Percentiles rank a stretch among this genome's conserved stretches.
Conservation (phyloP, 768 basidiomycete species). For the Rossbeevera mucosa region DNA sequence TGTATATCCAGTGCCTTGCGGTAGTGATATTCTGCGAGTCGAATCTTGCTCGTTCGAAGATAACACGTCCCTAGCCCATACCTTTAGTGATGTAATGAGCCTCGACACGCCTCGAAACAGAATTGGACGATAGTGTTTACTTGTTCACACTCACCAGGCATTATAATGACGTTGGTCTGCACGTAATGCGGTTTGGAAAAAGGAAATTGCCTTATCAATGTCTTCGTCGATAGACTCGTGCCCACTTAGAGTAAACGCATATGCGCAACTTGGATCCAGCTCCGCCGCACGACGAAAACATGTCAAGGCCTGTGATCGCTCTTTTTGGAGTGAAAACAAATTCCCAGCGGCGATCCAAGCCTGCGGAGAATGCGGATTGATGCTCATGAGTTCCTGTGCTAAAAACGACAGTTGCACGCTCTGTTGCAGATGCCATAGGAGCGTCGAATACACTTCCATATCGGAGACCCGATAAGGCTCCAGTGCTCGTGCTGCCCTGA, state of each 20-base stretch:
- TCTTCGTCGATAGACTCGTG: slow-evolving; percentile 98
- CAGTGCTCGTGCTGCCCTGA: slow-evolving; percentile 70
- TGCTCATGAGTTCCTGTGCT: slow-evolving; percentile 85
- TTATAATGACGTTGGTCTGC: slow-evolving; percentile 94
- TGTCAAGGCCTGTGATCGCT: slow-evolving; percentile 86
- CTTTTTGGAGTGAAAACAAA: slow-evolving; percentile 91
- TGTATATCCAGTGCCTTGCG: slow-evolving; percentile 89
- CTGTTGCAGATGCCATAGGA: slow-evolving; percentile 90
- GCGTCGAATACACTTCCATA: slow-evolving; percentile 95
- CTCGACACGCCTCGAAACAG: slow-evolving; percentile 1
- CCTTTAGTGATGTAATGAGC: slow-evolving; percentile 48
- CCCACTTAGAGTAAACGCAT: slow-evolving; percentile 93
- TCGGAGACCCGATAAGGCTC: slow-evolving; percentile 89
- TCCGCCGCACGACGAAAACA: slow-evolving; percentile 92
- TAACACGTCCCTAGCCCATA: slow-evolving; percentile 99
- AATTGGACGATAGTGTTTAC: background rate
- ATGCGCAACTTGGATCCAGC: slow-evolving; percentile 85
- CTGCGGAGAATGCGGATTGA: slow-evolving; percentile 76
- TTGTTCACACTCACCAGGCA: slow-evolving; percentile 72
- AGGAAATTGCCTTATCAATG: slow-evolving; percentile 83
- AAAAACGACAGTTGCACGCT: slow-evolving; percentile 84
- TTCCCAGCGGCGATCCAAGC: slow-evolving; percentile 98
- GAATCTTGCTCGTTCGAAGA: slow-evolving; percentile 87
- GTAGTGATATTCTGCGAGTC: slow-evolving; percentile 95
- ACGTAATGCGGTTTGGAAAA: slow-evolving; percentile 89